Evolutionary conservation across 2,329 filamentous ascomycete genomes (phyloP), one percentile per base, ranked within the genome.

Genomic region (Calonectria hongkongensis): DNA sequence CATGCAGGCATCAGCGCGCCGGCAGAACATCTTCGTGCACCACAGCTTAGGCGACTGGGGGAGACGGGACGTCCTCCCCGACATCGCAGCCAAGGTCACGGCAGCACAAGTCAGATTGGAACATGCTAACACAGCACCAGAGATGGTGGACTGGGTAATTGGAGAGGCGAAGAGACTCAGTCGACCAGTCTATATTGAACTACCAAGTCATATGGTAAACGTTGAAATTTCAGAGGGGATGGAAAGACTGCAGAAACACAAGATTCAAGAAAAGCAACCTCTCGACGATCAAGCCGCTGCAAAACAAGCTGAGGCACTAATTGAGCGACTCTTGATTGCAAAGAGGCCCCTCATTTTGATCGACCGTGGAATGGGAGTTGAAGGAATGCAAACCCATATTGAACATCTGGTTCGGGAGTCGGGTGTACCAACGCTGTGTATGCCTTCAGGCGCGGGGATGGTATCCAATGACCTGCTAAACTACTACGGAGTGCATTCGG

Each of bases 141-240:
- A 60, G 36, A 60, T 60, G 54, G 54, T 60, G 13, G 54, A 60
- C 18, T 60, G 54, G 54, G 54, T 60, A 8, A 60, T 60, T 28
- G 33, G 13, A 4, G 54, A 60, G 15, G 54, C 54, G 15, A 25
- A 27, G 13, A 39, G 54, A 25, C 54, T 60, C 4, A 60, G 54
- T 28, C 54, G 54, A 27, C 54, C 54, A 4, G 54, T 41, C 39
- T 60, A 60, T 18, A 12, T 60, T 60, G 54, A 60, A 2, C 16
- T 60, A 2, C 54, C 54, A 12, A 60, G 54, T 25, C 33, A 60
- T 13, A 60, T 60, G 54, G 36, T 60, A 9, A 27, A 60, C 36
- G 21, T 27, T 7, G 54, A 60, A 15, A 18, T 60, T 16, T 2
- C 9, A 5, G n/a, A 18, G 3, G n/a, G 33, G 12, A 15, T 33